These are phyloP conservation scores for Cryomyces minteri DNA, from an alignment of 495 filamentous ascomycete genomes.

Conservation along the genomic window DNA sequence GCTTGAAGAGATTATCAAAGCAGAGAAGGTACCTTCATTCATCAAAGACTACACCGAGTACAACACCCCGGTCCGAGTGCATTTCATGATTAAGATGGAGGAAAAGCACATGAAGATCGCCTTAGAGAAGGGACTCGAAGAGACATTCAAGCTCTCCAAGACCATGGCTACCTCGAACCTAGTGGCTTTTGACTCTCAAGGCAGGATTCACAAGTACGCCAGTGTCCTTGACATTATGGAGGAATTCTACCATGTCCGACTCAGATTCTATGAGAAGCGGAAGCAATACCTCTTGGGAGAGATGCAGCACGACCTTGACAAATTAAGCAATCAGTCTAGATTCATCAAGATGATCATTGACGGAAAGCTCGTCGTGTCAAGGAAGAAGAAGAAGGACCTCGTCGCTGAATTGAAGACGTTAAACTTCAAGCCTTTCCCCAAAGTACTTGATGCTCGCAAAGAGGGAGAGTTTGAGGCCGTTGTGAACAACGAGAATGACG, in stretches of 20 bases:
- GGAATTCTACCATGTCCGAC: slow-evolving; percentile 70
- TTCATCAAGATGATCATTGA: slow-evolving; percentile 96
- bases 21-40: slow-evolving; percentile 76
- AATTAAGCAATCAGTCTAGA: slow-evolving; percentile 77
- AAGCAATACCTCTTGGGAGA: slow-evolving; percentile 71
- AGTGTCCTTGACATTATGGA: slow-evolving; percentile 83
- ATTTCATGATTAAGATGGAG: slow-evolving; percentile 91
- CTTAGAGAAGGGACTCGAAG: slow-evolving; percentile 57
- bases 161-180: slow-evolving; percentile 74
- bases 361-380: slow-evolving; percentile 63
- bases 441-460: slow-evolving; percentile 48
- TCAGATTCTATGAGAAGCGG: slow-evolving; percentile 71
- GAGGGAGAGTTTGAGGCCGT: slow-evolving; percentile 50
- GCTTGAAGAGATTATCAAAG: slow-evolving; percentile 90
- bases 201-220: slow-evolving; percentile 83
- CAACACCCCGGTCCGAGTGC: slow-evolving; percentile 86
- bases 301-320: slow-evolving; percentile 66
- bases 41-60: slow-evolving; percentile 99
- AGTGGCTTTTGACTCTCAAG: slow-evolving; percentile 80
- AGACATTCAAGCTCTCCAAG: slow-evolving; percentile 87
- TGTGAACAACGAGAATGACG: slow-evolving; percentile 39
- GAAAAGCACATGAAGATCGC: slow-evolving; percentile 75
- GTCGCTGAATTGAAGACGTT: slow-evolving; percentile 66
- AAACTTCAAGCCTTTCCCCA: slow-evolving; percentile 71
- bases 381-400: slow-evolving; percentile 77